Evolutionary conservation across 2,329 filamentous ascomycete species (phyloP).

Genomic region (Grosmannia penicillata): DNA sequence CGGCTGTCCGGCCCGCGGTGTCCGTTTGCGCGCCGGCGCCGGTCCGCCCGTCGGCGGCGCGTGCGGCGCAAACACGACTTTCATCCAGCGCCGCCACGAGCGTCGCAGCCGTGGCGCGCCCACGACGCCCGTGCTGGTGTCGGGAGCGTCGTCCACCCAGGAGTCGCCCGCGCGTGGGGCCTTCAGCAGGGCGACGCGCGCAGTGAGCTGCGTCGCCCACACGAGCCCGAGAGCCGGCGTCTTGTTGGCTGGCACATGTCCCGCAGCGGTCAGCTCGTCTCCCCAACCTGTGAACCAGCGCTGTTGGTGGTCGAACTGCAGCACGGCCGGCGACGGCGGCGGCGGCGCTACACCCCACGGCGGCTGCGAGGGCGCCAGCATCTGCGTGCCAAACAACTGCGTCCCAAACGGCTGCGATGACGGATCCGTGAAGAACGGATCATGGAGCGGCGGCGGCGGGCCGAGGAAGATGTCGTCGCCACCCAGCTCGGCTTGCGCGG

Average conservation of each 20-base stretch:
- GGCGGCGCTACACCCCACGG: neutral
- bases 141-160: constrained; percentile 4
- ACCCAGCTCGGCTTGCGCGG: no score
- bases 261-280: constrained; percentile 40
- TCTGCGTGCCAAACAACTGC: no score
- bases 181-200: constrained; percentile 69
- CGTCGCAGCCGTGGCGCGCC: constrained; percentile 10
- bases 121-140: neutral
- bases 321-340: constrained; percentile 26
- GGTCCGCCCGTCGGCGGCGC: constrained; percentile 29
- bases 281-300: constrained; percentile 95
- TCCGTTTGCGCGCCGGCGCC: no score
- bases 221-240: constrained; percentile 77
- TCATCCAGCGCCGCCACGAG: constrained; percentile 61
- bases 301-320: constrained; percentile 78
- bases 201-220: constrained; percentile 81
- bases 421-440: constrained; percentile 9
- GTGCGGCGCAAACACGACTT: constrained; percentile 82
- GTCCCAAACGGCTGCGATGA: no score
- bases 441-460: no score
- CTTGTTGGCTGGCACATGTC: constrained; percentile 42
- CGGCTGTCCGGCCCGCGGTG: no score
- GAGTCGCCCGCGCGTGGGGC: constrained; percentile 25
- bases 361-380: neutral
- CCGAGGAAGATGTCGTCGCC: no score